A percentile compares a stretch with the other conserved stretches of the same genome.
Evolutionary conservation across 179 eudicot species (phyloP).

Genomic region (Silene coronaria): DNA sequence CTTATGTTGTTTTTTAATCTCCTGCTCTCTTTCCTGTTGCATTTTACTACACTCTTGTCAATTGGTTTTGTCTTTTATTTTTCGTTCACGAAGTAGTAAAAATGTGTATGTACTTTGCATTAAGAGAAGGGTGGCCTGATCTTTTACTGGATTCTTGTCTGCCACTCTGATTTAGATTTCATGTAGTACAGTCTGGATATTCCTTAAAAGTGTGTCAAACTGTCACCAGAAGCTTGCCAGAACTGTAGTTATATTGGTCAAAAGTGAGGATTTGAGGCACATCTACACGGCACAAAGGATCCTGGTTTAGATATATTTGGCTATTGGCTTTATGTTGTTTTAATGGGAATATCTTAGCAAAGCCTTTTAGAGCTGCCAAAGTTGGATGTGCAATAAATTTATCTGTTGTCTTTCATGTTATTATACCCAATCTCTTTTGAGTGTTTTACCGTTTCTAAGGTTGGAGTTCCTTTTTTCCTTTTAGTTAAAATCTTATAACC

Average conservation of each 20-base stretch:
- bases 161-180: background rate
- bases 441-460: background rate
- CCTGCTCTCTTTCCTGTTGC: background rate
- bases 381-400: background rate
- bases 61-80: background rate
- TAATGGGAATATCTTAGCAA: background rate
- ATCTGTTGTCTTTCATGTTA: background rate
- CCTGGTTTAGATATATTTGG: background rate
- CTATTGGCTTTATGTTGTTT: background rate
- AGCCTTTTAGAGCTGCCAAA: background rate
- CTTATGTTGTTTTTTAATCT: background rate
- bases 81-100: background rate
- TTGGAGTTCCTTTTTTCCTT: background rate
- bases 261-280: background rate
- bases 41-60: background rate
- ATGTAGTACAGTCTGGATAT: background rate
- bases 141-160: background rate
- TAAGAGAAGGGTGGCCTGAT: background rate
- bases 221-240: background rate
- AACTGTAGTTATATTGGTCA: background rate
- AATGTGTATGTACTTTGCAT: background rate
- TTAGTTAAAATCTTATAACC: background rate
- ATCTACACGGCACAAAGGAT: background rate
- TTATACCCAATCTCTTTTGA: background rate
- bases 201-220: background rate